Evolutionary conservation across 2,329 filamentous ascomycete species (phyloP), one percentile per base, ranked within the genome.

Genomic region (Akanthomyces dipterigenus): DNA sequence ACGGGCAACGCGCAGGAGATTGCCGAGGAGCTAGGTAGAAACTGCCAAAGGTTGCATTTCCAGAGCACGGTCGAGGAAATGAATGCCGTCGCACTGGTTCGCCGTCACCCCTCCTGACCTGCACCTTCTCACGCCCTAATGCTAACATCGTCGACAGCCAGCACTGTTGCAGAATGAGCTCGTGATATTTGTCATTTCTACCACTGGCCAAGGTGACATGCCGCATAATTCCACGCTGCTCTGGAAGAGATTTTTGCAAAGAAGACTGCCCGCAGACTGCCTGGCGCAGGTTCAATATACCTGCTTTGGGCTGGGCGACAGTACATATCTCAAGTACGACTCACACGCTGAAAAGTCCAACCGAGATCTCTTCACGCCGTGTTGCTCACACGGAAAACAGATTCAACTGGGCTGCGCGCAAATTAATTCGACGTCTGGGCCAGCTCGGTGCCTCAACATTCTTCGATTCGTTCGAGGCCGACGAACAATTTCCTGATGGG

Each of bases 401-500:
- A 69, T 96, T 91, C 75, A 99, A 99, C 76, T 96, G 91, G 85
- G 92, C 93, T 20, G 89, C 90, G 50, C 85, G 92, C 55, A 96
- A 97, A 75, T 80, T 99, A 50, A 86, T 92, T 68, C 93, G 92
- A 67, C 86, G 95, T 18, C 78, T 99, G 38, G 73, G 88, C 42
- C 92, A 96, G 71, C 83, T 99, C 0, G 93, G 93, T 1, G 95
- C 91, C 3, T 80, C 80, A 46, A 84, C 91, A 53, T 84, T 95
- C 64, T 89, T 89, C 68, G 85, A 88, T 45, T 80, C 87, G 42
- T 95, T 91, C 14, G 95, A 99, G 74, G 92, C 88, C 24, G 95
- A 99, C 70, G 93, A 97, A 68, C 91, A 96, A 71, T 92, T 97
- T 77, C 86, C 91, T 28, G 93, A 98, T 75, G 93, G 93, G 87